Base-by-base conservation (phyloP, 257 asterid genomes). In the Buddleja alternifolia region DNA sequence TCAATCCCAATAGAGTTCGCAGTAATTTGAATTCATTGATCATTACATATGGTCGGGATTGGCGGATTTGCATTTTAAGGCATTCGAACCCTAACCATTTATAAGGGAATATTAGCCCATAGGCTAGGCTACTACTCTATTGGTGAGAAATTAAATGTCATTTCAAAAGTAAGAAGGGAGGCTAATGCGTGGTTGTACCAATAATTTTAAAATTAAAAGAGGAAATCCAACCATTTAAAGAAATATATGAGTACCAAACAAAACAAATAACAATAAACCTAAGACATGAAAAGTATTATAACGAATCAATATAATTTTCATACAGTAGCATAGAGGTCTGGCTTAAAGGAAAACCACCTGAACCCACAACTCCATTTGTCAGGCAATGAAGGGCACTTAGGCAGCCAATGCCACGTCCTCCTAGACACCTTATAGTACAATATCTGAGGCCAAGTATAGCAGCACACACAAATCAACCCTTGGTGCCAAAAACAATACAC, bases 331-430 rank as follows among this genome's bases (percentile, higher is more conserved):
- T 79, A 77, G 10, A 87, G 70, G 71, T 86, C 78, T 1, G 95
- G 93, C 69, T 77, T 86, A 67, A 85, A 90, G 52, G 97, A 81
- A 65, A 90, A 88, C 93, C 97, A 90, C 78, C 76, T 74, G 75
- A 90, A 90, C 12, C 97, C 97, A 60, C 95, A 90, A 37, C 91
- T 90, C 97, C 97, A 90, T 78, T 90, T 90, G 6, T 81, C 84
- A 10, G 93, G 88, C 82, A 88, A 81, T 0, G 82, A 74, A 51
- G 97, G 95, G 78, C 88, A 88, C 52, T 76, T 86, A 0, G 93
- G 95, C 44, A 90, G 74, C 97, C 97, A 90, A 70, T 90, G 95
- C 97, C 97, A 90, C 1, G 88, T 88, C 75, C 73, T 77, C 66
- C 93, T 80, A 10, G 68, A 36, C 36, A 84, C 78, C 81, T 76